Conservation (phyloP, 2,329 filamentous ascomycete genomes). For the Fusarium decemcellulare region DNA sequence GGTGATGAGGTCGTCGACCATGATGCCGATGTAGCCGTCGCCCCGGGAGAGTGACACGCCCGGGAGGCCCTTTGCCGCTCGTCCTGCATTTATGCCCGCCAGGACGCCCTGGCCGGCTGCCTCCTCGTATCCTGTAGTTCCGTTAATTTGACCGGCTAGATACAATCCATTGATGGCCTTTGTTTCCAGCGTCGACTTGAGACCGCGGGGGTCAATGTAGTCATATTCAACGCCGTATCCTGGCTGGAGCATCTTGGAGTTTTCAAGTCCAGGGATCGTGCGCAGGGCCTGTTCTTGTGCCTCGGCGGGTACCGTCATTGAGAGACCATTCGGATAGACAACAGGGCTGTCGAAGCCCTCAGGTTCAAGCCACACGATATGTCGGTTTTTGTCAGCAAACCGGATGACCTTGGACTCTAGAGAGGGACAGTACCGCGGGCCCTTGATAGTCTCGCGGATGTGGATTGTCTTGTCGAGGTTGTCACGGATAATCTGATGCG, state of each 20-base stretch:
- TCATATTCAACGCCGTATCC: constrained; percentile 99
- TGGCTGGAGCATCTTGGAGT: constrained; percentile 91
- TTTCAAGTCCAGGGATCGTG: constrained; percentile 89
- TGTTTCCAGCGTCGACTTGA: constrained; percentile 92
- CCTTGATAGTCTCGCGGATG: constrained; percentile 94
- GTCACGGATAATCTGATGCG: constrained; percentile 86
- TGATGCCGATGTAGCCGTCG: constrained; percentile 97
- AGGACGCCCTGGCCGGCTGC: constrained; percentile 94
- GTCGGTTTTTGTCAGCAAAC: constrained; percentile 83
- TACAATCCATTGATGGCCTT: constrained; percentile 92
- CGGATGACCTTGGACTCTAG: constrained; percentile 94
- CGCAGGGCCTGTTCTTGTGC: constrained; percentile 89
- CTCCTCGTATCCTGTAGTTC: constrained; percentile 98
- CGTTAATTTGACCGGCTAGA: constrained; percentile 97
- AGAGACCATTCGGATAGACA: constrained; percentile 96
- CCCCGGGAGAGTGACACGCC: constrained; percentile 81
- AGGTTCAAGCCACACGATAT: constrained; percentile 97
- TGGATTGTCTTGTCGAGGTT: constrained; percentile 98
- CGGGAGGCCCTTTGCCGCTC: constrained; percentile 77
- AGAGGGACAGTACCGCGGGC: constrained; percentile 95
- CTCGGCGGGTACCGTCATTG: constrained; percentile 94
- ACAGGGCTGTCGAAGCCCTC: constrained; percentile 93
- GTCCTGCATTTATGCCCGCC: constrained; percentile 93
- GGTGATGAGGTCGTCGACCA: constrained; percentile 98
- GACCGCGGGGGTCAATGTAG: constrained; percentile 93